Base-by-base conservation (phyloP, 345 rosid species). In the Toxicodendron radicans region DNA sequence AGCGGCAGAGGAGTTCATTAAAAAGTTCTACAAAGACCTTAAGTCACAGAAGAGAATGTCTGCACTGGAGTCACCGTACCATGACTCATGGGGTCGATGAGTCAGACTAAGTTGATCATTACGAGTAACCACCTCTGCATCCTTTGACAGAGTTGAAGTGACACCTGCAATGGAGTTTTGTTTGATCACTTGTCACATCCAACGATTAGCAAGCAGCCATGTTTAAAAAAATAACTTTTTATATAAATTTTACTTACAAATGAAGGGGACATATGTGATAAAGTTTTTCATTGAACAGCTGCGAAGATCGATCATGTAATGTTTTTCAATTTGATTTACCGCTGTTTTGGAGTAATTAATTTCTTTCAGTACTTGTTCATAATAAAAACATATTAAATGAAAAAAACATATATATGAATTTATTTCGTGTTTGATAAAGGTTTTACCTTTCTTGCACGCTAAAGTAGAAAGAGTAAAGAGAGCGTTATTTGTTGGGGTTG, bases 1-100 rank as follows among this genome's bases (percentile, higher is more conserved):
- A 81, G 95, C 88, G 1, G 97, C 99, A 7, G 99, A 95, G 74
- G 99, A 92, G 74, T 95, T 95, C 78, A 95, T 95, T 58, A 84
- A 83, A 73, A 91, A 85, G 73, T 92, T 92, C 59, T 85, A 95
- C 43, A 89, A 84, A 73, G 89, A 92, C 45, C 82, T 88, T 71
- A 88, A 82, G 84, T 74, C 53, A 73, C 92, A 95, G 80, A 86
- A 84, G 43, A 71, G 77, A 75, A 75, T 53, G 86, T 79, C 78
- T 10, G 79, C 83, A 6, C 32, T 79, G 16, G 83, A 89, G 20
- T 88, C 93, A 2, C 92, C 95, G 3, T 85, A 78, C 66, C 84
- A 83, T 61, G 77, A 71, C 64, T 65, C 76, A 46, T 81, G 93
- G 90, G 85, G 71, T 51, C 78, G 87, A 75, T 86, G 78, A 85